Conservation (phyloP, 2,329 filamentous ascomycete species). For the Neofusicoccum cordaticola region DNA sequence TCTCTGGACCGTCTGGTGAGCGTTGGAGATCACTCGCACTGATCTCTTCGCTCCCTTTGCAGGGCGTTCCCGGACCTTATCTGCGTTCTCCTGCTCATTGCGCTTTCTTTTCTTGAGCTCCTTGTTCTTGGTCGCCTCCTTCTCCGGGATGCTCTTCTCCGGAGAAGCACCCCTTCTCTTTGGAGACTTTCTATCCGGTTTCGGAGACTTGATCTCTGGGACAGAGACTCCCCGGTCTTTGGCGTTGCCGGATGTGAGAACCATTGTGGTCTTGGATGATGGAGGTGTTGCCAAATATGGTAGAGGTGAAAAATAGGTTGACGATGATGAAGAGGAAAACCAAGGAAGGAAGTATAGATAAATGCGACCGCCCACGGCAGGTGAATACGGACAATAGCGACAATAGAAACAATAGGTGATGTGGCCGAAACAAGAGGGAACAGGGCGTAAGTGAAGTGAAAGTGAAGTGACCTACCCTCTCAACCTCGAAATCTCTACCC, state of each 20-base stretch:
- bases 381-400: background rate
- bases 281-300: no score
- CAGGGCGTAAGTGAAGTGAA: conserved; percentile 6
- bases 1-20: background rate
- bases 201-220: background rate
- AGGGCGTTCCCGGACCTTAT: background rate
- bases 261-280: background rate
- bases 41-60: background rate
- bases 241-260: background rate
- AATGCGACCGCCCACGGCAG: background rate
- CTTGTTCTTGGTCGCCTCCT: conserved; percentile 33
- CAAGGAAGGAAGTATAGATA: background rate
- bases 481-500: conserved; percentile 76
- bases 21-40: background rate
- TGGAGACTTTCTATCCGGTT: background rate
- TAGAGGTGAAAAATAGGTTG: background rate
- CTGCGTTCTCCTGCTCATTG: conserved; percentile 21
- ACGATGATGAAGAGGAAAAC: background rate
- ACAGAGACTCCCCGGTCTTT: background rate
- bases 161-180: background rate
- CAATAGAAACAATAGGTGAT: background rate
- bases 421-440: background rate
- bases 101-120: conserved; percentile 29
- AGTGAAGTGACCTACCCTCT: conserved; percentile 58
- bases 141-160: background rate